Percentiles rank a stretch among this genome's conserved stretches.
Conservation (phyloP, 2,329 filamentous ascomycete species). For the Microcyclospora pomicola region DNA sequence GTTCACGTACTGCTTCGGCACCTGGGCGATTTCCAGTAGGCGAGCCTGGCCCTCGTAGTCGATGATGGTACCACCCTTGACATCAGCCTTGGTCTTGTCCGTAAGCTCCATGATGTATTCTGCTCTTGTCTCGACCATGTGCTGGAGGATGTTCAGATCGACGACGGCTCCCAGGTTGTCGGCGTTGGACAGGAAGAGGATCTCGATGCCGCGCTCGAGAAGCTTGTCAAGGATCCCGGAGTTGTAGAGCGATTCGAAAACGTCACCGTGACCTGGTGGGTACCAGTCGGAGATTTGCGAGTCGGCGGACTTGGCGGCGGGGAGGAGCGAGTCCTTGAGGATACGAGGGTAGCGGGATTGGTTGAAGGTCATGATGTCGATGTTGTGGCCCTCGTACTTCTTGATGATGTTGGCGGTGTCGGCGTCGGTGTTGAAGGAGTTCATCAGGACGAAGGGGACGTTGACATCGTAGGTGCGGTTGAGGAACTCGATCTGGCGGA, state of each 20-base stretch:
- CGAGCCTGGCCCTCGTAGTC: conserved; percentile 96
- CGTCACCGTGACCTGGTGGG: conserved; percentile 96
- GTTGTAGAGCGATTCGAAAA: conserved; percentile 99
- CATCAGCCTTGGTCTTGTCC: conserved; percentile 99
- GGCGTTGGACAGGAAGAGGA: conserved; percentile 97
- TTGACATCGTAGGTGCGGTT: conserved; percentile 97
- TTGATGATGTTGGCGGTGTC: conserved; percentile 99
- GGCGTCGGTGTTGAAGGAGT: conserved; percentile 97
- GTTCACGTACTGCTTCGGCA: conserved; percentile 98
- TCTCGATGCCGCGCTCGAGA: conserved; percentile 86
- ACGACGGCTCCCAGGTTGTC: conserved; percentile 98
- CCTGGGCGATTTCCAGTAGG: conserved; percentile 95
- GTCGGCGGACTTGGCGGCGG: conserved; percentile 78
- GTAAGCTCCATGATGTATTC: conserved; percentile 99
- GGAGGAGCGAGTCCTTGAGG: conserved; percentile 93
- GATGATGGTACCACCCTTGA: conserved; percentile 99
- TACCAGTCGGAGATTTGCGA: conserved; percentile 95
- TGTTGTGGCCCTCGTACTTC: conserved; percentile 99
- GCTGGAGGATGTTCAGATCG: conserved; percentile 93
- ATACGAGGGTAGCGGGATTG: conserved; percentile 97
- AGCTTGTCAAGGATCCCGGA: conserved; percentile 96
- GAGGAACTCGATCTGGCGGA: conserved; percentile 96
- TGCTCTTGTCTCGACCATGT: conserved; percentile 94
- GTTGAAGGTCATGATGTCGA: conserved; percentile 99
- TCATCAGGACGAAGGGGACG: conserved; percentile 98